phyloP scores from a whole-genome alignment of 768 basidiomycete genomes.

The Naganishia friedmannii region DNA sequence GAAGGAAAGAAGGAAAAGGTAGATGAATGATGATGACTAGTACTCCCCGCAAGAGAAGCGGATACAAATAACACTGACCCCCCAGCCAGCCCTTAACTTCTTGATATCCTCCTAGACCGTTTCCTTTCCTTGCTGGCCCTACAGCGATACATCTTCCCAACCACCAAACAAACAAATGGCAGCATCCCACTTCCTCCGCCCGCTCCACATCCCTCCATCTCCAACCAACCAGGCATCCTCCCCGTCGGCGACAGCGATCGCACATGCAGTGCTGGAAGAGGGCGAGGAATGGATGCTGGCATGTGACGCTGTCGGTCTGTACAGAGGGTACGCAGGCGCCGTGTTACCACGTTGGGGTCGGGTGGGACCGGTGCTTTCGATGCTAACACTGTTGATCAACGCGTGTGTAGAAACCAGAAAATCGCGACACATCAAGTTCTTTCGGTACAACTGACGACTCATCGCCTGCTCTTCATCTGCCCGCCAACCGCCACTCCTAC shows the following conservation, averaged over 20 bases:
- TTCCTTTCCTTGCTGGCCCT: no score
- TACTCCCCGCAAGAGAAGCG: no score
- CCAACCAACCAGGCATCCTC: not conserved
- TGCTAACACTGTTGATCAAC: not conserved
- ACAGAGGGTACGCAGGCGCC: constrained; percentile 71
- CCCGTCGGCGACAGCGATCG: not conserved
- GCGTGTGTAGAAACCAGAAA: constrained; percentile 67
- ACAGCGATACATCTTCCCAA: no score
- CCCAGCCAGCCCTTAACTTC: no score
- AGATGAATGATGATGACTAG: no score
- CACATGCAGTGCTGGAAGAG: constrained; percentile 51
- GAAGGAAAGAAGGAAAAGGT: no score
- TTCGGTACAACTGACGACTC: constrained; percentile 68
- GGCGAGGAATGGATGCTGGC: constrained; percentile 73
- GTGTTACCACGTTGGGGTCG: no score
- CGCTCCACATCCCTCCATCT: not conserved
- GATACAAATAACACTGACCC: no score
- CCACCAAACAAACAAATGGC: no score
- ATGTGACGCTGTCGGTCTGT: constrained; percentile 81
- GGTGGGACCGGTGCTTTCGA: not conserved
- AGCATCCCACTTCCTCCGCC: not conserved
- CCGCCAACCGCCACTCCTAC: constrained; percentile 26
- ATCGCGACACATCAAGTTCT: constrained; percentile 74
- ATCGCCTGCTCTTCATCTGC: constrained; percentile 75
- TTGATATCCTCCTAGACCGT: no score